Conservation (phyloP, 768 basidiomycete species). For the Suillus subluteus region DNA sequence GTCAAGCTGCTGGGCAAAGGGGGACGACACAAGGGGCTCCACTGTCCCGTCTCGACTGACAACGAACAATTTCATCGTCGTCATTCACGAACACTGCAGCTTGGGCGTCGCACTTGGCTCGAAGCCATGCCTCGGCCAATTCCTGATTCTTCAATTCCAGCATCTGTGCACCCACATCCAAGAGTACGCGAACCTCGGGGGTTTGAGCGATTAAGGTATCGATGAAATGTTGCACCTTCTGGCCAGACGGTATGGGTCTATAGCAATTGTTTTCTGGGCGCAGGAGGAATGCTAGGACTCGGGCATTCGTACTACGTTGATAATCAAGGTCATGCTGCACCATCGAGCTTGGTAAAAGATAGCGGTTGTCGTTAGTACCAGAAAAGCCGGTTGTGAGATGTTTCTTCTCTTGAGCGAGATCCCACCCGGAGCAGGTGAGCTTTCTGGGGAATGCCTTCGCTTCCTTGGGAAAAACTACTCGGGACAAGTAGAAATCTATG, state of each 20-base stretch:
- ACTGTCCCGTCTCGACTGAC: not conserved
- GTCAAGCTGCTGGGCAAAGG: not conserved
- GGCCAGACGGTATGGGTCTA: conserved; percentile 9
- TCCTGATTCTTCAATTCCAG: not conserved
- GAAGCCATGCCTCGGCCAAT: not conserved
- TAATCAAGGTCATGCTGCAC: not conserved
- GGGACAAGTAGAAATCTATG: conserved; percentile 32
- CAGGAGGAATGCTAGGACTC: conserved; percentile 25
- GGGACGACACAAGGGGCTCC: not conserved
- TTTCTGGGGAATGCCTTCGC: conserved; percentile 29
- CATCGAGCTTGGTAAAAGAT: conserved; percentile 17
- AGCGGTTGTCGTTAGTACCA: conserved; percentile 31
- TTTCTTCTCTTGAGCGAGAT: conserved; percentile 26
- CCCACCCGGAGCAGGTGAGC: conserved; percentile 34
- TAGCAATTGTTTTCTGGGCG: conserved; percentile 28
- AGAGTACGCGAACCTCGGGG: conserved; percentile 27
- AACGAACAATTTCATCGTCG: not conserved
- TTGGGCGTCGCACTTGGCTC: not conserved
- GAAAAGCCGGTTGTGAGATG: conserved; percentile 22
- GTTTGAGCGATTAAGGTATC: conserved; percentile 39
- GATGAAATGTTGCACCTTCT: conserved; percentile 31
- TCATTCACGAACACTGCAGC: not conserved
- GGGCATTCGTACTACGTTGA: not conserved
- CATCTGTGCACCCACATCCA: not conserved
- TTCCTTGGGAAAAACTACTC: conserved; percentile 31